These are phyloP conservation scores for Urtica urens DNA, from an alignment of 306 rosid species.

Conservation along the genomic window DNA sequence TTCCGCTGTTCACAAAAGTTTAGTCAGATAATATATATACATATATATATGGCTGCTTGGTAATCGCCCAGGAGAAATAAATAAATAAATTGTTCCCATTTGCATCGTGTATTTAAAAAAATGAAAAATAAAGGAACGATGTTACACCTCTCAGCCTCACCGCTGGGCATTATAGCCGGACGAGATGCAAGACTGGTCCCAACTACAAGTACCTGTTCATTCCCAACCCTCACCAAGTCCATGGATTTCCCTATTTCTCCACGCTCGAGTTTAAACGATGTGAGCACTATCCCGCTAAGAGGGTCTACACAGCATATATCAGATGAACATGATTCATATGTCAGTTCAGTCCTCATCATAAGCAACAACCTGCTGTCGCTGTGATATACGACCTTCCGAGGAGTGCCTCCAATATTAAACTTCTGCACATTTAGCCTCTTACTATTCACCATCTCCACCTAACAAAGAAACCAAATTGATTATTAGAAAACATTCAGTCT, in stretches of 20 bases:
- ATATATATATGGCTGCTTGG: neutral
- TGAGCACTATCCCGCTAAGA: constrained; percentile 57
- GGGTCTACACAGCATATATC: constrained; percentile 89
- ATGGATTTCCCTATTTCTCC: constrained; percentile 90
- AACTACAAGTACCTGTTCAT: constrained; percentile 70
- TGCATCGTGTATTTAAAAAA: neutral
- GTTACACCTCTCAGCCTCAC: constrained; percentile 76
- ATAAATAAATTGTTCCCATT: neutral
- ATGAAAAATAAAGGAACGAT: constrained; percentile 16
- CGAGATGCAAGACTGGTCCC: constrained; percentile 81
- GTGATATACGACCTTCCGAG: constrained; percentile 83
- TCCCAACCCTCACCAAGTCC: constrained; percentile 70
- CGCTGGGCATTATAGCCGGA: constrained; percentile 67
- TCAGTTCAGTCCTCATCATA: constrained; percentile 85
- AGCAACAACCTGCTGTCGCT: constrained; percentile 69
- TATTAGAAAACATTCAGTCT: too few relatives aligned
- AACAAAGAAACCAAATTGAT: constrained; percentile 9
- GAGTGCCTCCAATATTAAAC: constrained; percentile 87
- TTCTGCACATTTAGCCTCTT: constrained; percentile 93
- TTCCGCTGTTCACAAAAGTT: constrained; percentile 45
- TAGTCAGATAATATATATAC: constrained; percentile 19
- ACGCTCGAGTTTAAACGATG: constrained; percentile 62
- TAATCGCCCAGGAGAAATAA: neutral
- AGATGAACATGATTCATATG: constrained; percentile 44
- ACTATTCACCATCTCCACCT: constrained; percentile 95